phyloP scores from a whole-genome alignment of 345 rosid genomes.

The Cardamine chenopodiifolia region DNA sequence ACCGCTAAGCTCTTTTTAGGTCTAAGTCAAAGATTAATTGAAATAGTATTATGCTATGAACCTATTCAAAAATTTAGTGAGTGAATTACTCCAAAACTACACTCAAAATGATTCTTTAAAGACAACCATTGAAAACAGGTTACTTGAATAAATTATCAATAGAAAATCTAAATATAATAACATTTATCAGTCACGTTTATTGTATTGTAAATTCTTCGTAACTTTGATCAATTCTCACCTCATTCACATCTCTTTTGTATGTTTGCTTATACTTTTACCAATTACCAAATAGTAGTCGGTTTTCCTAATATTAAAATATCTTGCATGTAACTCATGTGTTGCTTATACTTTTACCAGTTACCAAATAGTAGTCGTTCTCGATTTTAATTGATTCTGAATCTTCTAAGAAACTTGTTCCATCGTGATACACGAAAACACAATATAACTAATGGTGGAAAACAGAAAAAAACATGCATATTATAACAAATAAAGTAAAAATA shows the following conservation, averaged over 20 bases:
- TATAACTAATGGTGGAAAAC: neutral
- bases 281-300: neutral
- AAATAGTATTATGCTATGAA: no score
- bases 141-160: neutral
- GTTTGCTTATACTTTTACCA: neutral
- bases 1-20: neutral
- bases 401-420: neutral
- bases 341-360: neutral
- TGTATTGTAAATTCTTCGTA: neutral
- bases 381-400: neutral
- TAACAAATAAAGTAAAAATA: neutral
- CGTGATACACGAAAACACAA: neutral
- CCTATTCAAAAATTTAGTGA: no score
- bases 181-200: conserved; percentile 1
- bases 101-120: neutral
- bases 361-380: neutral
- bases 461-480: neutral
- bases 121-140: neutral
- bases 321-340: neutral
- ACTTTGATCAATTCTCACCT: neutral
- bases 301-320: neutral
- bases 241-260: conserved; percentile 3
- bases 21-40: no score
- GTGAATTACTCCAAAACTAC: neutral
- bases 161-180: neutral